Base-by-base conservation (phyloP, 345 rosid genomes). In the Eucalyptus erythrocorys region DNA sequence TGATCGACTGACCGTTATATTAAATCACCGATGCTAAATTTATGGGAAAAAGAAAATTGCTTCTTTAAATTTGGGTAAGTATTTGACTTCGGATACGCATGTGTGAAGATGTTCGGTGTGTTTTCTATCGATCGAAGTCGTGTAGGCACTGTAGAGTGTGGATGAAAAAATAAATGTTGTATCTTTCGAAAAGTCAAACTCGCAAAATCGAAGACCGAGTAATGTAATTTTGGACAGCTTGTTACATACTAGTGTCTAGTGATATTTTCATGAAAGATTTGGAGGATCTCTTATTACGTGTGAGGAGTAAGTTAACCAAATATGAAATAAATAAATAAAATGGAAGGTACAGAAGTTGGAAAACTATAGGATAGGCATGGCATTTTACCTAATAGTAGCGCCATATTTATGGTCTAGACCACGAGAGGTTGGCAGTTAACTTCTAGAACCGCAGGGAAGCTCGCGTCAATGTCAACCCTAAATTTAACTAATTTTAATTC, bases 71-170 rank as follows among this genome's bases (percentile, higher is more conserved):
- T 26, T 1, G 15, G n/a, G 66, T 26, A 59, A 24, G 10, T 26
- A 27, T 26, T 59, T 12, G 66, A 26, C n/a, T 26, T 59, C 21
- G 6, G 14, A 0, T 30, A 61, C 3, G 34, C 13, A 61, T 13
- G 8, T 1, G 4, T 13, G 32, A 61, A 9, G 71, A 61, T 30
- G 32, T 61, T 61, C 3, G 19, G 34, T 15, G 16, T 30, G 16
- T 61, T 30, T 3, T 6, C 6, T 30, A 5, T 30, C 9, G 3
- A 61, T 30, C 5, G 4, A 30, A 61, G 32, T 61, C 5, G 0
- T 30, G 71, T 19, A n/a, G 5, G 7, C 2, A n/a, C 5, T 64
- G 14, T 0, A 0, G 3, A n/a, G 19, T n/a, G 7, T 7, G 5
- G 3, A 34, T 4, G 10, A 34, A n/a, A 64, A 64, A 64, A 64